A percentile compares a stretch with the other conserved stretches of the same genome.
Evolutionary conservation across 2,329 filamentous ascomycete species (phyloP).

Genomic region (Endothia cerciana): DNA sequence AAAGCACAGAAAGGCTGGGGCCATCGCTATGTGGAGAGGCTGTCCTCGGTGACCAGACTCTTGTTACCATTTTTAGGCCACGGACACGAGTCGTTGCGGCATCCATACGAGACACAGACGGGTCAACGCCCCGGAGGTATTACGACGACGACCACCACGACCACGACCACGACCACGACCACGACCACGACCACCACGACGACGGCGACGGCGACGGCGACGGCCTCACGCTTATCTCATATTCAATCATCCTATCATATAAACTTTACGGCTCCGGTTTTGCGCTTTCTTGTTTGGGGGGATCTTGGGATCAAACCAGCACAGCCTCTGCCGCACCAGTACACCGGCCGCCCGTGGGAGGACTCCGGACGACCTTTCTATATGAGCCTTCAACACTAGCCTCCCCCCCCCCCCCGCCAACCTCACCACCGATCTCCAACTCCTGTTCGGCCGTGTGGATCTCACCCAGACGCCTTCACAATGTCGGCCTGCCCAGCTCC

Average conservation of each 20-base stretch:
- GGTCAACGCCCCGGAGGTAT: not conserved
- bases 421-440: not conserved
- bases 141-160: not conserved
- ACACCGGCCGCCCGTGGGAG: not conserved
- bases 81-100: not conserved
- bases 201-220: not conserved
- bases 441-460: not conserved
- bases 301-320: not conserved
- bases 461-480: not conserved
- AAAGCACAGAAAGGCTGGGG: not conserved
- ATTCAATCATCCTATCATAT: not conserved
- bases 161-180: not conserved
- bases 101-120: not conserved
- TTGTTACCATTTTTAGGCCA: not conserved
- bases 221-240: not conserved
- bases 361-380: not conserved
- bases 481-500: slow-evolving; percentile 27
- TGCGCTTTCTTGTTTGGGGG: not conserved
- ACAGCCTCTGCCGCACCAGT: slow-evolving; percentile 9
- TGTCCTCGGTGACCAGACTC: not conserved
- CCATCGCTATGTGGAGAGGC: slow-evolving; percentile 15
- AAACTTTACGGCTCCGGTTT: not conserved
- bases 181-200: not conserved
- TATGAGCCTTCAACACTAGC: not conserved
- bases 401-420: not conserved